Conservation (phyloP, 768 basidiomycete species). For the Tubosaeta sp. region DNA sequence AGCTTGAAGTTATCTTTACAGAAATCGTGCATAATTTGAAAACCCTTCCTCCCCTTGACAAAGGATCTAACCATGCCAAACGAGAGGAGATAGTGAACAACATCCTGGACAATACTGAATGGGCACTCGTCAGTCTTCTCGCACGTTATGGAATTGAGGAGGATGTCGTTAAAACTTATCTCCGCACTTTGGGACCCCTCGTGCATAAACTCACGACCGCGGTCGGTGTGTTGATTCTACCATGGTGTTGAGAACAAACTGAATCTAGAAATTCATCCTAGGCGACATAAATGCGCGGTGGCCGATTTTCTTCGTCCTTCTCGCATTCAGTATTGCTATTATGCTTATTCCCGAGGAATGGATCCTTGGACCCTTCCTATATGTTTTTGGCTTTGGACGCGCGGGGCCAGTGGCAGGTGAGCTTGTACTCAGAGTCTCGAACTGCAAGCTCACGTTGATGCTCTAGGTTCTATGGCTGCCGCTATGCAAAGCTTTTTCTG, state of each 20-base stretch:
- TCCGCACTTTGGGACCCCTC: conserved; percentile 2
- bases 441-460: too few species aligned
- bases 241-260: not conserved
- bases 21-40: not conserved
- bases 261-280: not conserved
- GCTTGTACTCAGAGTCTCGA: too few species aligned
- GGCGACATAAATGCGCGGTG: conserved; percentile 11
- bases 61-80: conserved; percentile 2
- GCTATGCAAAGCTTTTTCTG: too few species aligned
- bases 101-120: not conserved
- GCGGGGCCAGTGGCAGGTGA: too few species aligned
- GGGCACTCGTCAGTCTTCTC: conserved; percentile 2
- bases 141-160: conserved; percentile 5
- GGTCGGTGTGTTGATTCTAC: conserved; percentile 2
- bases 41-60: not conserved
- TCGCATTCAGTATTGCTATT: not conserved
- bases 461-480: too few species aligned
- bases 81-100: conserved; percentile 5
- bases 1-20: conserved; percentile 11
- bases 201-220: conserved; percentile 2
- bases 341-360: conserved; percentile 13
- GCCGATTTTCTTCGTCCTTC: conserved; percentile 1
- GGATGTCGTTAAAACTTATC: not conserved
- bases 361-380: conserved; percentile 11
- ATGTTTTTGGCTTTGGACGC: conserved; percentile 14